Base-by-base conservation (phyloP, 495 filamentous ascomycete species). In the Tetracladium marchalianum region DNA sequence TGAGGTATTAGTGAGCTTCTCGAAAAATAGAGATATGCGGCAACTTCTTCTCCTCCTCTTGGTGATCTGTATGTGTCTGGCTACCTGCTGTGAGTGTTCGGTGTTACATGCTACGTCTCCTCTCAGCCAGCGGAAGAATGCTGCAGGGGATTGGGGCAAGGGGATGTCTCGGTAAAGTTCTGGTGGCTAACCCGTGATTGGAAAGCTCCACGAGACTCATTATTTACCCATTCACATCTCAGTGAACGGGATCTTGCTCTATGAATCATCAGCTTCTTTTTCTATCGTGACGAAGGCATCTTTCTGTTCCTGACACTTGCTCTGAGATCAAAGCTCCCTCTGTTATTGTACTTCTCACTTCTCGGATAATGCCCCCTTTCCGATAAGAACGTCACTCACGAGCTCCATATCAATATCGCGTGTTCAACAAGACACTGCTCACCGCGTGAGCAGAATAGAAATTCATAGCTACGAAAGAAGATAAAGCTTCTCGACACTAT, bases 1-100 rank as follows among this genome's bases (percentile, higher is more conserved):
- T 27, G 22, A 7, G 22, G 22, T 27, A 27, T 3, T 7, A 27
- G 22, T 7, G 37, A 32, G 45, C 51, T 42, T 53, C 41, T 45
- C 41, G 31, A 48, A 46, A 47, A 34, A 48, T 47, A 43, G 50
- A 49, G 45, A 49, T 48, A 41, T 53, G 45, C 45, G 49, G 50
- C 50, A 53, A 39, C 41, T 45, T 5, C 31, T 17, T 33, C 10
- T 11, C 12, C 13, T 27, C 22, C 22, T 27, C 27, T 15, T 33
- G 42, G 15, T n/a, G 13, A 7, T 32, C 11, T 33, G 33, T 18
- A 7, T 32, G 27, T 33, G 33, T 18, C 19, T 37, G 22, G 5
- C 18, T 37, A 24, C 13, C 12, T 17, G 6, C 16, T 17, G 19
- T 37, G 13, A 13, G 18, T 18, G 10, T 18, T 38, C 17, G 35